phyloP scores from a whole-genome alignment of 2,329 filamentous ascomycete species.

The Coniosporium tulheliwenetii region DNA sequence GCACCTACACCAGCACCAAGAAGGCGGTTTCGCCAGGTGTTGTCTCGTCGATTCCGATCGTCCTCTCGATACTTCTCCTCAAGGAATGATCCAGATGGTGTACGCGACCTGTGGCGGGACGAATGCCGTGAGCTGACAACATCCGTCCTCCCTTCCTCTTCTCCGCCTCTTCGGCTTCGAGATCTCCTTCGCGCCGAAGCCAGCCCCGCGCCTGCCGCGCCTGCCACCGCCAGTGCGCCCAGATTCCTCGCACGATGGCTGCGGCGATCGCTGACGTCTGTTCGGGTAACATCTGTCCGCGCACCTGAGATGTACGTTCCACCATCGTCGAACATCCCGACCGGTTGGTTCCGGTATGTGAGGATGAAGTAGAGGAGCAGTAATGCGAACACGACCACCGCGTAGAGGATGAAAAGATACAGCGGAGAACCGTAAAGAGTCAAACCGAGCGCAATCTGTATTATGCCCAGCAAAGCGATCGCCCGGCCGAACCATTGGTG shows the following conservation, averaged over 20 bases:
- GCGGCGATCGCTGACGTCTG: conserved; percentile 22
- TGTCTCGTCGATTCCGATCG: conserved; percentile 7
- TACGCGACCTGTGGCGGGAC: conserved; percentile 8
- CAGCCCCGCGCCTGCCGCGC: conserved; percentile 41
- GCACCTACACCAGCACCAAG: conserved; percentile 26
- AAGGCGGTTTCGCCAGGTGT: conserved; percentile 29
- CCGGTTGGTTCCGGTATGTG: conserved; percentile 50
- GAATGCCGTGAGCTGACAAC: conserved; percentile 18
- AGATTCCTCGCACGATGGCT: conserved; percentile 22
- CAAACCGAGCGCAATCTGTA: conserved; percentile 76
- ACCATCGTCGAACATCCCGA: conserved; percentile 37
- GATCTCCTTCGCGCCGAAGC: conserved; percentile 32
- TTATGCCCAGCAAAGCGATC: conserved; percentile 66
- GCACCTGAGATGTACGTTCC: conserved; percentile 41
- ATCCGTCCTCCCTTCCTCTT: conserved; percentile 10
- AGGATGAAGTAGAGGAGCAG: conserved; percentile 71
- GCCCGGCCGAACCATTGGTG: conserved; percentile 79
- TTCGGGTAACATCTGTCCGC: conserved; percentile 27
- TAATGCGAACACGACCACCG: conserved; percentile 53
- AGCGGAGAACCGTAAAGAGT: conserved; percentile 85
- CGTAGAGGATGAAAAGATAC: conserved; percentile 70
- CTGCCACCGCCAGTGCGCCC: conserved; percentile 35
- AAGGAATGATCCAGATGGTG: conserved; percentile 13
- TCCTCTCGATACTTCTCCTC: conserved; percentile 26
- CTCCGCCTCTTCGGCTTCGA: conserved; percentile 21